A percentile compares a stretch with the other conserved stretches of the same genome.
Conservation (phyloP, 2,329 filamentous ascomycete species). For the Ophiostoma quercus region DNA sequence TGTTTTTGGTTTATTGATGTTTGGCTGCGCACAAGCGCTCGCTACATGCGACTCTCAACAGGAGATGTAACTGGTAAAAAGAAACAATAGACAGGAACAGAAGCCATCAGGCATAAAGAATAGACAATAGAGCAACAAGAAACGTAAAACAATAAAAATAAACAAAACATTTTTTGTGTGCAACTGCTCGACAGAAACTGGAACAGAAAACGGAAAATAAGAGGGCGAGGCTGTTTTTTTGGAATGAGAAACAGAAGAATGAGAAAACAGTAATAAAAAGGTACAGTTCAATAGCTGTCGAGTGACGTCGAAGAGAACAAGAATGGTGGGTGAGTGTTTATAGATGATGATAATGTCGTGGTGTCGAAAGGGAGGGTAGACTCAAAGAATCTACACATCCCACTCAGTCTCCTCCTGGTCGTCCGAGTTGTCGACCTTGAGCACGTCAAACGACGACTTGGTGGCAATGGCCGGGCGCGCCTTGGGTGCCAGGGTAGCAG, state of each 20-base stretch:
- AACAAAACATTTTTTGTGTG: constrained; percentile 3
- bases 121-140: not conserved
- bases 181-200: not conserved
- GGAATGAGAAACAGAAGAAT: no score
- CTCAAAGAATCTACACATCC: constrained; percentile 41
- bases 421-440: constrained; percentile 41
- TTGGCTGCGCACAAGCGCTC: not conserved
- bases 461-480: constrained; percentile 37
- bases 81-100: not conserved
- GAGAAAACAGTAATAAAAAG: not conserved
- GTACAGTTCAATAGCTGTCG: constrained; percentile 13
- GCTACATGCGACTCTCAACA: constrained; percentile 11
- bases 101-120: not conserved
- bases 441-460: constrained; percentile 45
- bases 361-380: no score
- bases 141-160: not conserved
- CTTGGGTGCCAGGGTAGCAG: constrained; percentile 22
- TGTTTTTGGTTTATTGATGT: not conserved
- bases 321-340: not conserved
- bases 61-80: not conserved
- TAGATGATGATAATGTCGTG: no score
- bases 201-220: no score
- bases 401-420: constrained; percentile 47
- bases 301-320: constrained; percentile 12
- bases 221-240: no score